These are phyloP conservation scores for Penicillium sp. DNA, from an alignment of 2,329 filamentous ascomycete species.

Conservation along the genomic window DNA sequence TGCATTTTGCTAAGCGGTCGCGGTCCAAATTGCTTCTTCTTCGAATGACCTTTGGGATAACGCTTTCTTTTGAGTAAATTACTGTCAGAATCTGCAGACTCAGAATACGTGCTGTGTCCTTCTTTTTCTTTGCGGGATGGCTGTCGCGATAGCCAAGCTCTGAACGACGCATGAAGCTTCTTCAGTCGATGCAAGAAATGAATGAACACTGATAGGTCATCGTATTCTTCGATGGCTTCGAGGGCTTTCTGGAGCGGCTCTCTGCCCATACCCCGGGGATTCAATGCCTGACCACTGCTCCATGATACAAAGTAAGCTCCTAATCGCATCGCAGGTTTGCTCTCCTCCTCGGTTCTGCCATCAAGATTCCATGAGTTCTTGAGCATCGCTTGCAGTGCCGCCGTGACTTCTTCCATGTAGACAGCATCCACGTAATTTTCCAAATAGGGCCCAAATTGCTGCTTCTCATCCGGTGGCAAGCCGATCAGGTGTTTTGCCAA, in stretches of 20 bases:
- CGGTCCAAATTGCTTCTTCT: constrained; percentile 34
- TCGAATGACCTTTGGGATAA: constrained; percentile 33
- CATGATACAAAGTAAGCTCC: constrained; percentile 19
- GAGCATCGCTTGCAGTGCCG: constrained; percentile 25
- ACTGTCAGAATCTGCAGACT: not conserved
- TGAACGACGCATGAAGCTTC: constrained; percentile 26
- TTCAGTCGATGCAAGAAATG: constrained; percentile 38
- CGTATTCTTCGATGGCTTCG: constrained; percentile 17
- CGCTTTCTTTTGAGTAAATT: constrained; percentile 36
- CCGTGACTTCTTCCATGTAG: constrained; percentile 20
- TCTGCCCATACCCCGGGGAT: not conserved
- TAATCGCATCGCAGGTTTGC: constrained; percentile 15
- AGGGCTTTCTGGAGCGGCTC: constrained; percentile 4
- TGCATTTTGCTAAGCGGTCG: constrained; percentile 56
- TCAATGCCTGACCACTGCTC: constrained; percentile 10
- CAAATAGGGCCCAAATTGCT: constrained; percentile 14
- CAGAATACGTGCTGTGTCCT: not conserved
- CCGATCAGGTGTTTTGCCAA: constrained; percentile 36
- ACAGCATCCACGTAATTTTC: constrained; percentile 6
- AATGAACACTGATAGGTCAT: constrained; percentile 26
- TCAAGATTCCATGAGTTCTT: constrained; percentile 10
- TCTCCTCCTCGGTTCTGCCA: constrained; percentile 11
- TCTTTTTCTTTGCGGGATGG: not conserved
- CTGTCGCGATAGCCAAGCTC: constrained; percentile 15
- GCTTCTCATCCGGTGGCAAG: constrained; percentile 22